Evolutionary conservation across 2,329 filamentous ascomycete species (phyloP).

Genomic region (Hypoxylon sp.): DNA sequence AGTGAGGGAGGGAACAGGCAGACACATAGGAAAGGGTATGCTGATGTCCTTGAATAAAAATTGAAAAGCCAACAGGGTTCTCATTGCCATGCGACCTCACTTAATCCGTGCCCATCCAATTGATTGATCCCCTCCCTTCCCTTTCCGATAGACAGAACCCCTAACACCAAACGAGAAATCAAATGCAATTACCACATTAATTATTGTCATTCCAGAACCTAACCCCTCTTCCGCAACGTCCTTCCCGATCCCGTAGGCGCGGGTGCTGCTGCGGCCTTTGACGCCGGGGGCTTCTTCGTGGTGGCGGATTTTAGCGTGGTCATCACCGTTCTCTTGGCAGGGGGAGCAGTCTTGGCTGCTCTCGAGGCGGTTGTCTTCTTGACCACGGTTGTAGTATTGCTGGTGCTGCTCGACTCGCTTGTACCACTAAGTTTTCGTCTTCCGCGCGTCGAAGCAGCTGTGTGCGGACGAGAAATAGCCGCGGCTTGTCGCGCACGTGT

Average conservation of each 20-base stretch:
- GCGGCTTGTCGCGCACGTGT: constrained; percentile 50
- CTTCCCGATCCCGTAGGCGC: constrained; percentile 55
- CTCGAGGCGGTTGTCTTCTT: constrained; percentile 54
- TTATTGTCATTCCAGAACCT: constrained; percentile 28
- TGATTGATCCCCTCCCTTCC: too few relatives aligned
- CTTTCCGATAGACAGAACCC: too few relatives aligned
- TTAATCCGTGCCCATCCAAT: constrained; percentile 19
- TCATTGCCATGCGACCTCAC: constrained; percentile 28
- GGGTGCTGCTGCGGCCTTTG: constrained; percentile 53
- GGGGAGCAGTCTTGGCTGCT: constrained; percentile 48
- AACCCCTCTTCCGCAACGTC: constrained; percentile 64
- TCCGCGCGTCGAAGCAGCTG: constrained; percentile 55
- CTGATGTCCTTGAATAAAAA: constrained; percentile 23
- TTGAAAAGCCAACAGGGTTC: constrained; percentile 27
- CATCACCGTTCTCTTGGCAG: constrained; percentile 62
- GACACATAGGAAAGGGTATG: constrained; percentile 5
- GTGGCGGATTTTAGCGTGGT: constrained; percentile 60
- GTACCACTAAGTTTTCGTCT: constrained; percentile 64
- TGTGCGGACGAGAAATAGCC: constrained; percentile 50
- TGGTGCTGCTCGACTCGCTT: constrained; percentile 71
- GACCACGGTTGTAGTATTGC: constrained; percentile 70
- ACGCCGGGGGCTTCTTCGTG: constrained; percentile 59
- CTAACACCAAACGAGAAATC: constrained; percentile 35
- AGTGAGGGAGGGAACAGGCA: too few relatives aligned
- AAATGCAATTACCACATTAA: constrained; percentile 20